Percentiles rank a stretch among this genome's conserved stretches.
These are phyloP conservation scores for Xylaria castorea DNA, from an alignment of 495 filamentous ascomycete species.

Conservation along the genomic window DNA sequence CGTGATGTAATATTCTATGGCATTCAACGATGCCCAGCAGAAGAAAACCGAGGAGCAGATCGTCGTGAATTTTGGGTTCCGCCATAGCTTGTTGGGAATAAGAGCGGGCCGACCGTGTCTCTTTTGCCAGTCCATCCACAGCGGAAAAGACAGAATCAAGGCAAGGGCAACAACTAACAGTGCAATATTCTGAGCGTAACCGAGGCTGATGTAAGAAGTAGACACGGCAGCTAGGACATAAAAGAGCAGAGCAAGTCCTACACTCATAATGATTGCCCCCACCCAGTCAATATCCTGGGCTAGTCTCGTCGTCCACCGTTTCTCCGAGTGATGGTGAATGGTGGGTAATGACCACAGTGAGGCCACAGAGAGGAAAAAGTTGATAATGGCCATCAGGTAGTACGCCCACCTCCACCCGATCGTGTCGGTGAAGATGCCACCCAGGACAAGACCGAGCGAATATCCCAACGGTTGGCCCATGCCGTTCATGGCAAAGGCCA, in stretches of 20 bases:
- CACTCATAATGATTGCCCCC: conserved; percentile 50
- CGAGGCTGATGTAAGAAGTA: conserved; percentile 35
- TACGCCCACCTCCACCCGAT: conserved; percentile 59
- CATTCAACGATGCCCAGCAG: conserved; percentile 58
- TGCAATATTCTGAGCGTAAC: conserved; percentile 40
- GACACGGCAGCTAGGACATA: conserved; percentile 49
- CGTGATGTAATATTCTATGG: conserved; percentile 55
- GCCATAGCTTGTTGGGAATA: conserved; percentile 62
- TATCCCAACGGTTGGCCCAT: conserved; percentile 59
- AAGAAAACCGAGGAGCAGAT: conserved; percentile 60
- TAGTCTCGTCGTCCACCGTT: conserved; percentile 26
- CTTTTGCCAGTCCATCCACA: conserved; percentile 56
- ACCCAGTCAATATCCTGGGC: conserved; percentile 56
- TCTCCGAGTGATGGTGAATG: neutral
- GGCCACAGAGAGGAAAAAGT: conserved; percentile 34
- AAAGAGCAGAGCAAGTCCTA: conserved; percentile 52
- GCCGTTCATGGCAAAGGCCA: conserved; percentile 58
- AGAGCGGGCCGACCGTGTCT: conserved; percentile 47
- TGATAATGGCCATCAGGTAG: conserved; percentile 53
- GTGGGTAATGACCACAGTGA: conserved; percentile 20
- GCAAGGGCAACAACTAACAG: conserved; percentile 49
- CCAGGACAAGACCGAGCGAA: conserved; percentile 57
- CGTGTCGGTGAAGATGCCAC: conserved; percentile 54
- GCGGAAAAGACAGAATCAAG: conserved; percentile 53
- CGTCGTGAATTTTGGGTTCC: conserved; percentile 52